A percentile compares a stretch with the other conserved stretches of the same genome.
These are phyloP conservation scores for Globisporangium radiosum DNA, from an alignment of 352 stramenopile species.

Conservation along the genomic window DNA sequence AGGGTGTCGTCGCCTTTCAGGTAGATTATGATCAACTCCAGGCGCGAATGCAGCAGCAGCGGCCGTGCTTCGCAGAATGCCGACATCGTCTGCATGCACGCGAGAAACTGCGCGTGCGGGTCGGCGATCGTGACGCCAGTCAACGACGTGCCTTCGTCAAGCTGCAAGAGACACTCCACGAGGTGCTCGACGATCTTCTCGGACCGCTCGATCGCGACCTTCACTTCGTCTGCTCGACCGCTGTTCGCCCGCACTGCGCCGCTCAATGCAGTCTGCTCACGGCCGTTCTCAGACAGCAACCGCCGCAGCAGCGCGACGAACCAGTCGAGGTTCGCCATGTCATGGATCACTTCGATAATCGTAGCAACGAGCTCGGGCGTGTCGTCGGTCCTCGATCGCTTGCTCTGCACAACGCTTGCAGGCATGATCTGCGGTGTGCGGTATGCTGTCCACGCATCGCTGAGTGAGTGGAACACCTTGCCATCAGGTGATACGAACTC, in stretches of 20 bases:
- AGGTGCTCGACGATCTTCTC: conserved; percentile 63
- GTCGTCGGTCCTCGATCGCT: conserved; percentile 57
- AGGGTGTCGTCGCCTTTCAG: conserved; percentile 53
- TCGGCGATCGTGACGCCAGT: conserved; percentile 47
- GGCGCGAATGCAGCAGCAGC: conserved; percentile 40
- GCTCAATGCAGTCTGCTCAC: conserved; percentile 10
- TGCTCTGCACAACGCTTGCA: conserved; percentile 58
- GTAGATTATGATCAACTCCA: conserved; percentile 73
- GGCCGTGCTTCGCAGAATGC: conserved; percentile 72
- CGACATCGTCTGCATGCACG: conserved; percentile 71
- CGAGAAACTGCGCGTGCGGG: conserved; percentile 52
- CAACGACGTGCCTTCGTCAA: conserved; percentile 66
- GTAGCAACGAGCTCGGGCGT: conserved; percentile 47
- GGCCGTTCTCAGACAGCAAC: conserved; percentile 31
- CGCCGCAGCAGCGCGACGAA: conserved; percentile 64
- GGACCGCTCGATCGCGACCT: conserved; percentile 41
- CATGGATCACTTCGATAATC: conserved; percentile 75
- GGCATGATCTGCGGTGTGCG: conserved; percentile 46
- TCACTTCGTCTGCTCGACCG: conserved; percentile 40
- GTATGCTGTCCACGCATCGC: conserved; percentile 60
- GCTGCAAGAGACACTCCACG: conserved; percentile 51
- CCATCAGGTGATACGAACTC: conserved; percentile 63
- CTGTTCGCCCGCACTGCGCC: conserved; percentile 18
- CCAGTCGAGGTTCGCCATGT: conserved; percentile 64
- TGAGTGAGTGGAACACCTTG: conserved; percentile 28